These are phyloP conservation scores for Stentor coeruleus DNA, from an alignment of 73 alveolate genomes.

Conservation along the genomic window DNA sequence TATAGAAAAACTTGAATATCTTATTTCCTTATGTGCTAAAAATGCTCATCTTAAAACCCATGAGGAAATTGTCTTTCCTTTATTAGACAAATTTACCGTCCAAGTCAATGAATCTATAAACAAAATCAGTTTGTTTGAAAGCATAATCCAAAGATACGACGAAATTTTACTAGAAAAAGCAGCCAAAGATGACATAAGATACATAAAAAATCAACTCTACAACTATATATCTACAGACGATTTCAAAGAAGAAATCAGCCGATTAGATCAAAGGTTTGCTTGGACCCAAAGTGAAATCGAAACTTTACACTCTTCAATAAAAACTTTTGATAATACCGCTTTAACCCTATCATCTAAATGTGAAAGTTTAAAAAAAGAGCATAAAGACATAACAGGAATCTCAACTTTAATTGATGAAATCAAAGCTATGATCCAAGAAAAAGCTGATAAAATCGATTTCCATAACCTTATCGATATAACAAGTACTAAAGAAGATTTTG, in stretches of 20 bases:
- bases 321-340: background rate
- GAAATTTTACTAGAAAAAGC: background rate
- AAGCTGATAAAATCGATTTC: conserved; percentile 15
- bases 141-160: background rate
- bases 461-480: background rate
- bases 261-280: background rate
- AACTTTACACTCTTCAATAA: background rate
- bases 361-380: background rate
- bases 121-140: background rate
- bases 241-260: background rate
- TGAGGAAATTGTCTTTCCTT: background rate
- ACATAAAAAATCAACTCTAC: background rate
- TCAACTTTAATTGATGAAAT: background rate
- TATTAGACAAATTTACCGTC: background rate
- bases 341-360: background rate
- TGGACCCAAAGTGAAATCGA: background rate
- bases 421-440: background rate
- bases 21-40: background rate
- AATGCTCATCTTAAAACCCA: background rate
- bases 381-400: background rate
- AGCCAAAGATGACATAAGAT: background rate
- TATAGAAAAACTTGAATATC: background rate
- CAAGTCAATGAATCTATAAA: background rate
- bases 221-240: background rate
- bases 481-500: background rate